These are phyloP conservation scores for Lasiodiplodia theobromae DNA, from an alignment of 2,329 filamentous ascomycete genomes.

Conservation along the genomic window DNA sequence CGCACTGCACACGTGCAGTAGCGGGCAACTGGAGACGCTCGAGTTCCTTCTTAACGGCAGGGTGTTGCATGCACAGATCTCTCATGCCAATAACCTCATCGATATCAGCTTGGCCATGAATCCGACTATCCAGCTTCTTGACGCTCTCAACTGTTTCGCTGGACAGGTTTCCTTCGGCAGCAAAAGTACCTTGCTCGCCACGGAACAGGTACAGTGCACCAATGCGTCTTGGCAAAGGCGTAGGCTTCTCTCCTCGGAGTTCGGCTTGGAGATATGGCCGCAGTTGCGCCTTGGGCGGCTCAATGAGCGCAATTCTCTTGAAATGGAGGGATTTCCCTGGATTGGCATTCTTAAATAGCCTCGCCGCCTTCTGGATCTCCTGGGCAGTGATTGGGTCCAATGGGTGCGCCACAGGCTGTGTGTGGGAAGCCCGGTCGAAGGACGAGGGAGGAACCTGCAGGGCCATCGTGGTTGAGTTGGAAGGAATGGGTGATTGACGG, in stretches of 20 bases:
- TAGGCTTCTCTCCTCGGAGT: slow-evolving; percentile 39
- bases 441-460: slow-evolving; percentile 8
- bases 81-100: slow-evolving; percentile 56
- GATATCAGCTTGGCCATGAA: slow-evolving; percentile 56
- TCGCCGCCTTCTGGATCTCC: background rate
- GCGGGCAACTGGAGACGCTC: background rate
- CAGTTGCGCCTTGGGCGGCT: slow-evolving; percentile 60
- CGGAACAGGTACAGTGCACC: slow-evolving; percentile 51
- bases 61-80: slow-evolving; percentile 16
- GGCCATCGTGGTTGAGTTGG: background rate
- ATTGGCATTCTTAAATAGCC: slow-evolving; percentile 3
- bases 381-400: slow-evolving; percentile 8
- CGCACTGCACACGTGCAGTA: slow-evolving; percentile 2
- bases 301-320: slow-evolving; percentile 53
- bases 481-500: background rate
- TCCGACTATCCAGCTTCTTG: slow-evolving; percentile 53
- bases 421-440: background rate
- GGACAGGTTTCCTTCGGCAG: slow-evolving; percentile 41
- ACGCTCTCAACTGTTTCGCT: slow-evolving; percentile 36
- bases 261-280: slow-evolving; percentile 55
- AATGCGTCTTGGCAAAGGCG: slow-evolving; percentile 42
- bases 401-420: background rate
- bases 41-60: slow-evolving; percentile 17
- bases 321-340: background rate
- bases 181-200: slow-evolving; percentile 44